phyloP scores from a whole-genome alignment of 176 grass and related monocot genomes.

The sorghum (Sorghum bicolor) region Sorghum_bicolor_NCBIv3 NC_012870.2:3303001-3303500 shows the following conservation, averaged over 20 bases:
- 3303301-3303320: background rate
- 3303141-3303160: conserved; percentile 38
- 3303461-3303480: conserved; percentile 19
- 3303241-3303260: background rate
- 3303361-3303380: conserved; percentile 52
- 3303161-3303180: conserved; percentile 23
- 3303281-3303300: background rate
- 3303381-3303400: conserved; percentile 47
- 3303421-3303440: conserved; percentile 50
- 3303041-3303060: background rate
- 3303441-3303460: conserved; percentile 81
- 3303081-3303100: background rate
- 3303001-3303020: background rate
- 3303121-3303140: conserved; percentile 10
- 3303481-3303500: background rate
- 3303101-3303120: background rate
- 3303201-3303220: background rate
- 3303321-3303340: conserved; percentile 46
- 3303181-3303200: conserved; percentile 33
- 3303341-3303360: conserved; percentile 61
- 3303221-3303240: background rate
- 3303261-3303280: background rate
- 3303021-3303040: background rate
- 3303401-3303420: conserved; percentile 36
- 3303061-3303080: conserved; percentile 23